A percentile compares a stretch with the other conserved stretches of the same genome.
These are phyloP conservation scores for Allium sativum DNA, from an alignment of 106 monocot genomes.

Conservation along the genomic window DNA sequence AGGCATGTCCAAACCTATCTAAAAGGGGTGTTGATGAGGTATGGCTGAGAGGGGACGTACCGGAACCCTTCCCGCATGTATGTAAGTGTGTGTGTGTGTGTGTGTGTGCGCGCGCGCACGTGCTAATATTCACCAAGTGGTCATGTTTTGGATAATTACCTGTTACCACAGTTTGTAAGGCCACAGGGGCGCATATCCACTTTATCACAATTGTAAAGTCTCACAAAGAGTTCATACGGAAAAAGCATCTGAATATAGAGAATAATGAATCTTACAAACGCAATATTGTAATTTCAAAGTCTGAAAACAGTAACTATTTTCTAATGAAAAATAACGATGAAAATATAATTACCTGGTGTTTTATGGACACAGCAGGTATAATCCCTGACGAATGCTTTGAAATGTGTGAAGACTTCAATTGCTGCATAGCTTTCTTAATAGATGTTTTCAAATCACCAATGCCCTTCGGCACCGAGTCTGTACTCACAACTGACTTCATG, in stretches of 20 bases:
- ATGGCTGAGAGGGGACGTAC: no score
- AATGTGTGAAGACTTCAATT: constrained; percentile 9
- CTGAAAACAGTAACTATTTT: background rate
- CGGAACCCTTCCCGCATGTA: no score
- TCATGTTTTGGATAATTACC: constrained; percentile 27
- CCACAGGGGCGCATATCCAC: constrained; percentile 73
- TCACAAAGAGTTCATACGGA: constrained; percentile 66
- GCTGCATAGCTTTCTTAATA: constrained; percentile 11
- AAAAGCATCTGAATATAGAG: constrained; percentile 42
- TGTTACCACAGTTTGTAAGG: constrained; percentile 81
- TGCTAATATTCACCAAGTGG: no score
- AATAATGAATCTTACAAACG: constrained; percentile 6
- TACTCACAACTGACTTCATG: background rate
- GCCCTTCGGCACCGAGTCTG: constrained; percentile 3
- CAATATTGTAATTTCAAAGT: background rate
- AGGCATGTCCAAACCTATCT: no score
- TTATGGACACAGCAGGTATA: constrained; percentile 7
- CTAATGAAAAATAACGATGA: background rate
- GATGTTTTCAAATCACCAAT: constrained; percentile 19
- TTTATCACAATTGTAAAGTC: constrained; percentile 60
- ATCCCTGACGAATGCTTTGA: constrained; percentile 6
- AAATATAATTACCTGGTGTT: constrained; percentile 11
- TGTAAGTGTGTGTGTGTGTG: no score
- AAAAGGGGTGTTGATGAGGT: no score
- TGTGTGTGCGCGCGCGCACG: no score